Evolutionary conservation across 164 flowering plant genomes (phyloP).

Genomic region (Echeveria elegans): DNA sequence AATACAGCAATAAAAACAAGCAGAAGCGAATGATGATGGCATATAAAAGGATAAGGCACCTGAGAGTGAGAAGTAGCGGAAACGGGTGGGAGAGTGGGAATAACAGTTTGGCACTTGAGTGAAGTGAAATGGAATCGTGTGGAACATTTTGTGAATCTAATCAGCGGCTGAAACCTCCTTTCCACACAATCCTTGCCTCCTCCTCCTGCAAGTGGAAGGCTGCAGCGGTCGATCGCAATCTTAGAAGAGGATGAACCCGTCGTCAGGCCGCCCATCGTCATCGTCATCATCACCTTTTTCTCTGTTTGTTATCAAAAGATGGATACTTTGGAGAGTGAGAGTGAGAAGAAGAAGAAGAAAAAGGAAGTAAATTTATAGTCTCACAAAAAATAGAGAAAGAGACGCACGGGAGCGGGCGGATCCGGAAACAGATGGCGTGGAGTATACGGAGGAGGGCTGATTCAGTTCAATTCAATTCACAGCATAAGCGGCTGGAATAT

Average conservation of each 20-base stretch:
- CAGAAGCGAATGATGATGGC: too few relatives aligned
- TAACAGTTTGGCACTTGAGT: background rate
- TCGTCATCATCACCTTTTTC: too few relatives aligned
- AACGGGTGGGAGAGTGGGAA: background rate
- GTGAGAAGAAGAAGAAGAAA: background rate
- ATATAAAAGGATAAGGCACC: background rate
- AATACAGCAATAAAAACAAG: too few relatives aligned
- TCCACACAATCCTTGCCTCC: background rate
- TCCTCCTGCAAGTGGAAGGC: too few relatives aligned
- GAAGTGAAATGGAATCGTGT: background rate
- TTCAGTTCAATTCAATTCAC: too few relatives aligned
- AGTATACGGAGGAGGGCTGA: background rate
- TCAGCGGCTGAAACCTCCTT: background rate
- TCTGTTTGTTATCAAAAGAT: too few relatives aligned
- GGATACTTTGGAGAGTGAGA: too few relatives aligned
- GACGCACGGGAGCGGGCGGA: background rate
- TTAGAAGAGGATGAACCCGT: background rate
- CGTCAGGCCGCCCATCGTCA: constrained; percentile 1
- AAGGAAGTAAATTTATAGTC: background rate
- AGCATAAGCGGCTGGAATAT: background rate
- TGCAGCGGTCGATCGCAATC: background rate
- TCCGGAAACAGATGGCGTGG: background rate
- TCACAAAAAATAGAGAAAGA: too few relatives aligned
- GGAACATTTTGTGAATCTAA: background rate
- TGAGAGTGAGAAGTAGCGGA: background rate